Percentiles rank a stretch among this genome's conserved stretches.
phyloP scores from a whole-genome alignment of 1,284 basidiomycete species.

The Apiotrichum veenhuisii region DNA sequence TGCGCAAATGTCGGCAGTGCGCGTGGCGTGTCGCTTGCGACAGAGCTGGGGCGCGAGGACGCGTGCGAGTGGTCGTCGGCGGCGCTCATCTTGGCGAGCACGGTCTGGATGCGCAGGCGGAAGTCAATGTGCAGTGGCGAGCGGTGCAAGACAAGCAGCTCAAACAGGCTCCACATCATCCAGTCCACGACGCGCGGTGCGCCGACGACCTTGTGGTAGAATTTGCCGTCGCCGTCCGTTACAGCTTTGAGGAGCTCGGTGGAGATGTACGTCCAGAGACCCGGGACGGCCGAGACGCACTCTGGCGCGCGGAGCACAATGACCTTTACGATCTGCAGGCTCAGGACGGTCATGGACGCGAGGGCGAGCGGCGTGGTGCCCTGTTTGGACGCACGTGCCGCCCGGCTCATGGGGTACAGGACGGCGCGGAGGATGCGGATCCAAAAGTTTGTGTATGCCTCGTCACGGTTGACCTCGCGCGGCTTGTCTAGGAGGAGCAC shows the following conservation, averaged over 20 bases:
- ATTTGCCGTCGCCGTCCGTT: slow-evolving; percentile 26
- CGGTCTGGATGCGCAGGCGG: slow-evolving; percentile 57
- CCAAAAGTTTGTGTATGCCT: slow-evolving; percentile 58
- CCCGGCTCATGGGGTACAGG: slow-evolving; percentile 39
- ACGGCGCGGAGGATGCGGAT: slow-evolving; percentile 61
- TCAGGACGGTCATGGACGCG: slow-evolving; percentile 48
- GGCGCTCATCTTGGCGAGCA: slow-evolving; percentile 14
- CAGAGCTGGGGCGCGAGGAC: slow-evolving; percentile 15
- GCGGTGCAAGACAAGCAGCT: slow-evolving; percentile 62
- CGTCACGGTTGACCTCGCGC: slow-evolving; percentile 52
- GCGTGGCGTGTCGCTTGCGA: slow-evolving; percentile 15
- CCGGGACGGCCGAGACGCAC: slow-evolving; percentile 28
- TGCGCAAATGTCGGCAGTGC: background rate
- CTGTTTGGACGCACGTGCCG: slow-evolving; percentile 50
- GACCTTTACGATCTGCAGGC: slow-evolving; percentile 66
- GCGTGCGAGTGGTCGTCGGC: slow-evolving; percentile 2
- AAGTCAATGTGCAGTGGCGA: slow-evolving; percentile 64
- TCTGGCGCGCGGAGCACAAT: slow-evolving; percentile 59
- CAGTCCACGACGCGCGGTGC: slow-evolving; percentile 57
- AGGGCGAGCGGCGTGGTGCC: slow-evolving; percentile 12
- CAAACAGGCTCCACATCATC: slow-evolving; percentile 67
- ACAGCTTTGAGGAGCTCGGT: slow-evolving; percentile 17
- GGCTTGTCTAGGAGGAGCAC: slow-evolving; percentile 58
- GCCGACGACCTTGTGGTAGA: slow-evolving; percentile 8
- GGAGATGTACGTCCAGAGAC: slow-evolving; percentile 39